These are phyloP conservation scores for Lobosporangium transversale DNA, from an alignment of 192 early-diverging fungal genomes.

Conservation along the genomic window DNA sequence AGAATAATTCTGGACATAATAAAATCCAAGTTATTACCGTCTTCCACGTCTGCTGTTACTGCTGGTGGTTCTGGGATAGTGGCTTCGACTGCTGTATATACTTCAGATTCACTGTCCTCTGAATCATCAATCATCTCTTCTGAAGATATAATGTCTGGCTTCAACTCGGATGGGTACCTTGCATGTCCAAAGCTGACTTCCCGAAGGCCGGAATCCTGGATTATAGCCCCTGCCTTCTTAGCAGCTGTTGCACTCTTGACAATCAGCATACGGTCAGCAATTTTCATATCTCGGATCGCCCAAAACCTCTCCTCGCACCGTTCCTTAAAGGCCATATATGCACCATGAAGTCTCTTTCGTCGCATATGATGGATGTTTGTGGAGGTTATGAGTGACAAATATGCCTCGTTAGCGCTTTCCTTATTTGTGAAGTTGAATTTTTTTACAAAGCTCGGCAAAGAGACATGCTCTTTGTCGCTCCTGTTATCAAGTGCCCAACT, in stretches of 20 bases:
- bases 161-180: constrained; percentile 20
- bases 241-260: constrained; percentile 24
- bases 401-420: constrained; percentile 24
- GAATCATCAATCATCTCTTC: too few species aligned
- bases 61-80: too few species aligned
- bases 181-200: constrained; percentile 6
- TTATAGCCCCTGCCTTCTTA: constrained; percentile 18
- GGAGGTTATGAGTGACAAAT: constrained; percentile 22
- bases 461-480: too few species aligned
- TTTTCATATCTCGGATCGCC: constrained; percentile 1
- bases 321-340: constrained; percentile 16
- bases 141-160: too few species aligned
- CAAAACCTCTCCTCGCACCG: constrained; percentile 18
- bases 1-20: too few species aligned
- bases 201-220: constrained; percentile 15
- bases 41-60: too few species aligned
- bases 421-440: constrained; percentile 22
- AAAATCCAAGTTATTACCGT: too few species aligned
- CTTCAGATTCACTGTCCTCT: too few species aligned
- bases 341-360: constrained; percentile 17
- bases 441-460: constrained; percentile 25
- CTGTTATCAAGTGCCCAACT: too few species aligned
- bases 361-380: constrained; percentile 16
- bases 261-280: constrained; percentile 7
- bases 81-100: too few species aligned